A percentile compares a stretch with the other conserved stretches of the same genome.
These are phyloP conservation scores for Euphorbia tirucalli DNA, from an alignment of 345 rosid species.

Conservation along the genomic window DNA sequence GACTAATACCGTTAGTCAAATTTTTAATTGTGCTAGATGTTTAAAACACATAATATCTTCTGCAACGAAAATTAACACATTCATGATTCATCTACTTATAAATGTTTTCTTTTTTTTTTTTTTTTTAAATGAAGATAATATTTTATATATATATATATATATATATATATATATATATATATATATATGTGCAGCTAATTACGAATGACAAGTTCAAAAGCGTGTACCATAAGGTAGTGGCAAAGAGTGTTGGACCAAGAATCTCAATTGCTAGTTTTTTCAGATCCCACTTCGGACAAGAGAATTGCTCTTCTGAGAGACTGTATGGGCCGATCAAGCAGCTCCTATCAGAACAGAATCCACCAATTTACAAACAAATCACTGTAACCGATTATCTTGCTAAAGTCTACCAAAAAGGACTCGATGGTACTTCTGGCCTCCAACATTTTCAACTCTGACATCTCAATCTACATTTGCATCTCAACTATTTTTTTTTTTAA, in stretches of 20 bases:
- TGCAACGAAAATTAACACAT: no score
- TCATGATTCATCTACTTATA: no score
- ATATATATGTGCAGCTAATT: background rate
- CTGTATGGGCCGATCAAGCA: conserved; percentile 4
- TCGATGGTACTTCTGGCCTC: conserved; percentile 4
- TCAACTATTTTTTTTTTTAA: no score
- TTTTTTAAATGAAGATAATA: no score
- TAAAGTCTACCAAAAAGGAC: background rate
- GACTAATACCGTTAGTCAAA: no score
- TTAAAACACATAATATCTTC: no score
- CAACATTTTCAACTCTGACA: background rate
- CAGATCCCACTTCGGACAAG: conserved; percentile 1
- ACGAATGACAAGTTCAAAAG: conserved; percentile 14
- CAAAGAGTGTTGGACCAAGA: conserved; percentile 7
- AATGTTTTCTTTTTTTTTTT: no score
- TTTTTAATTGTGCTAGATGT: no score
- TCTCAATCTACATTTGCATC: no score
- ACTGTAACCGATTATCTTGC: background rate
- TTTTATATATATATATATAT: no score
- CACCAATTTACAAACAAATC: background rate
- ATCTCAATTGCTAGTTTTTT: conserved; percentile 7
- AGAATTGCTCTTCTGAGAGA: background rate
- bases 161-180: no score
- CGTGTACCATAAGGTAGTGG: conserved; percentile 2
- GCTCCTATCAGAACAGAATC: background rate